Evolutionary conservation across 768 basidiomycete species (phyloP), one percentile per base, ranked within the genome.

Genomic region (Ephemerocybe angulata): DNA sequence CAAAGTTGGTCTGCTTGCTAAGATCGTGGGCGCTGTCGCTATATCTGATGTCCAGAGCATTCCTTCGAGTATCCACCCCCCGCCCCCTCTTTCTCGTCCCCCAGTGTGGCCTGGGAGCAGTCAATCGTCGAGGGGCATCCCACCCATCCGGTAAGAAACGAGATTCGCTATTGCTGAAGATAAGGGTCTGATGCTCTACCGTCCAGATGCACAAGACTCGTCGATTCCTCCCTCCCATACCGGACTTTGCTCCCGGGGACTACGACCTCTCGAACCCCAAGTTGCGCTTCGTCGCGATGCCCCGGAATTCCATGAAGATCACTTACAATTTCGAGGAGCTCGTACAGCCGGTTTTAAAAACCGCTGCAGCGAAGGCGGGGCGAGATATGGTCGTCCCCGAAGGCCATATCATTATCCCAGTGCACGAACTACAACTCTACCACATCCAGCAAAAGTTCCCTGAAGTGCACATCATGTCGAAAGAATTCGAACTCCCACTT

Each of bases 81-180:
- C 28, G 71, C 75, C 3, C 80, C 83, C 1, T 61, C 68, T 4
- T 76, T 82, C 37, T 55, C 64, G 3, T 79, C 77, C 22, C 63
- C 78, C 1, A 82, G 81, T 52, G 76, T 84, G 12, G 76, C 71
- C 31, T 84, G 83, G 83, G 81, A 84, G 55, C 80, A 83, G 60
- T 82, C 81, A 1, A 81, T 83, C 27, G 78, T 82, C 19, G 81
- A 83, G 63, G 81, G 82, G 0, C 83, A 84, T 61, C 81, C 81
- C 3, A 83, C 78, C 0, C 83, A 84, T 64, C 81, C 83, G 15
- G 82, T 82, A 58, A 55, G 72, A 22, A n/a, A n/a, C n/a, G n/a
- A n/a, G n/a, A 37, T 21, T 4, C 1, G 17, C 35, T n/a, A 2
- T 10, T 19, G 46, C 0, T 42, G 13, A 35, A 38, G 43, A 12